These are phyloP conservation scores for Arthrobotrys pseudoclavata DNA, from an alignment of 2,329 filamentous ascomycete species.

Conservation along the genomic window DNA sequence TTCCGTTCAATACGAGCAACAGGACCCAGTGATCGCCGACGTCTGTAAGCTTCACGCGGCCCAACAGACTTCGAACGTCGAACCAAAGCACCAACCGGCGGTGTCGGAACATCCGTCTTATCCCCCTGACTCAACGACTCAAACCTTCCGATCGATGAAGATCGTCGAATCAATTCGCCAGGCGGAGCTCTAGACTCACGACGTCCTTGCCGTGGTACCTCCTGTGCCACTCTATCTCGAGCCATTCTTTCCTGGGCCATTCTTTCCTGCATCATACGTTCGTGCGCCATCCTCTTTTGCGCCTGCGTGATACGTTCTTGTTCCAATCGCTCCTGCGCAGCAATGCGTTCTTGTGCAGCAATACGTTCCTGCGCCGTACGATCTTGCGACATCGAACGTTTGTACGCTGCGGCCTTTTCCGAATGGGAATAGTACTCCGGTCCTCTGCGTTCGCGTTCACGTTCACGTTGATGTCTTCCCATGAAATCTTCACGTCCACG, in stretches of 20 bases:
- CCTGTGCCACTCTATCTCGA: not conserved
- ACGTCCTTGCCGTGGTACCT: slow-evolving; percentile 24
- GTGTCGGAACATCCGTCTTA: slow-evolving; percentile 28
- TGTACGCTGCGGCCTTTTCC: slow-evolving; percentile 39
- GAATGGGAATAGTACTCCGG: slow-evolving; percentile 41
- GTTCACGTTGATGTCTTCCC: slow-evolving; percentile 13
- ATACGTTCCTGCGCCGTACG: slow-evolving; percentile 20
- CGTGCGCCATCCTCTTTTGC: not conserved
- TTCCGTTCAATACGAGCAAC: slow-evolving; percentile 12
- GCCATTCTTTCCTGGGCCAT: not conserved
- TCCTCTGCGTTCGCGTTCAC: not conserved
- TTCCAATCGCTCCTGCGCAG: not conserved
- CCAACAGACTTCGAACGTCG: slow-evolving; percentile 57
- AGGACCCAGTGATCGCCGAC: slow-evolving; percentile 34
- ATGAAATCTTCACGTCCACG: slow-evolving; percentile 39
- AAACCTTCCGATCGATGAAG: slow-evolving; percentile 48
- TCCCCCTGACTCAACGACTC: slow-evolving; percentile 31
- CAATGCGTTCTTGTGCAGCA: slow-evolving; percentile 4
- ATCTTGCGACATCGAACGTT: slow-evolving; percentile 48
- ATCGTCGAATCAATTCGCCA: slow-evolving; percentile 23
- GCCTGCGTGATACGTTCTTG: not conserved
- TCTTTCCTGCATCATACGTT: slow-evolving; percentile 4
- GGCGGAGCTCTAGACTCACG: slow-evolving; percentile 26
- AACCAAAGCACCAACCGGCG: slow-evolving; percentile 32
- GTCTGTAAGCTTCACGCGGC: slow-evolving; percentile 35